phyloP scores from a whole-genome alignment of 106 monocot species.

The Dendrobium chrysotoxum region DNA sequence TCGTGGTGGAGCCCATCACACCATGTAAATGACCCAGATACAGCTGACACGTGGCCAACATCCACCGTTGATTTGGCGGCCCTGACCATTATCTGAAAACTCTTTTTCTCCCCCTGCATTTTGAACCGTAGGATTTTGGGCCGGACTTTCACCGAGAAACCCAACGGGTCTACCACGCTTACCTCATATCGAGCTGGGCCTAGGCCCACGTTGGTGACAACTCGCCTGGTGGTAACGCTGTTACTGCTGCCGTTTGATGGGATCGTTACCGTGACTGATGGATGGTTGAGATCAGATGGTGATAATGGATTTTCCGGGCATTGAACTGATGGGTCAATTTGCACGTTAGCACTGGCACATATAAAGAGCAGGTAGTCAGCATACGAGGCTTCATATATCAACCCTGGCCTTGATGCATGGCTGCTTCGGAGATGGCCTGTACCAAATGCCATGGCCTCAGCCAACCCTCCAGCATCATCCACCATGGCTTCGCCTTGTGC shows the following conservation, averaged over 20 bases:
- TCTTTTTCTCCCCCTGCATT: slow-evolving; percentile 36
- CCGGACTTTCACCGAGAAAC: slow-evolving; percentile 33
- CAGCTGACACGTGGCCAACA: slow-evolving; percentile 9
- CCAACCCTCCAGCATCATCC: slow-evolving; percentile 29
- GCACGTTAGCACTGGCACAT: slow-evolving; percentile 42
- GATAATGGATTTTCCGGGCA: slow-evolving; percentile 43
- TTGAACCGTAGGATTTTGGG: slow-evolving; percentile 41
- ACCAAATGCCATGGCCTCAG: slow-evolving; percentile 63
- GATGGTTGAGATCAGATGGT: slow-evolving; percentile 62
- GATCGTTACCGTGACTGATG: slow-evolving; percentile 41
- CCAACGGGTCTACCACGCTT: slow-evolving; percentile 26
- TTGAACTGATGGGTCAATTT: slow-evolving; percentile 42
- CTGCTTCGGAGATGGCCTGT: slow-evolving; percentile 58
- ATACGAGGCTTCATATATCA: slow-evolving; percentile 70
- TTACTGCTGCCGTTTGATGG: slow-evolving; percentile 17
- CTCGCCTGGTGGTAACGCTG: slow-evolving; percentile 30
- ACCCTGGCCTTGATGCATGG: slow-evolving; percentile 58
- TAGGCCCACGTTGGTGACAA: slow-evolving; percentile 66
- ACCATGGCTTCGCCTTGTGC: slow-evolving; percentile 27
- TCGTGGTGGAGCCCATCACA: slow-evolving; percentile 41
- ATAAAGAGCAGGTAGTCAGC: slow-evolving; percentile 63
- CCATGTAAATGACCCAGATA: slow-evolving; percentile 63
- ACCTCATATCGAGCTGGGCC: slow-evolving; percentile 35
- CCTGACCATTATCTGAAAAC: slow-evolving; percentile 32
- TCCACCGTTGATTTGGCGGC: neutral